Conservation (phyloP, 2,329 filamentous ascomycete species). For the Scopulariopsis brevicaulis region DNA sequence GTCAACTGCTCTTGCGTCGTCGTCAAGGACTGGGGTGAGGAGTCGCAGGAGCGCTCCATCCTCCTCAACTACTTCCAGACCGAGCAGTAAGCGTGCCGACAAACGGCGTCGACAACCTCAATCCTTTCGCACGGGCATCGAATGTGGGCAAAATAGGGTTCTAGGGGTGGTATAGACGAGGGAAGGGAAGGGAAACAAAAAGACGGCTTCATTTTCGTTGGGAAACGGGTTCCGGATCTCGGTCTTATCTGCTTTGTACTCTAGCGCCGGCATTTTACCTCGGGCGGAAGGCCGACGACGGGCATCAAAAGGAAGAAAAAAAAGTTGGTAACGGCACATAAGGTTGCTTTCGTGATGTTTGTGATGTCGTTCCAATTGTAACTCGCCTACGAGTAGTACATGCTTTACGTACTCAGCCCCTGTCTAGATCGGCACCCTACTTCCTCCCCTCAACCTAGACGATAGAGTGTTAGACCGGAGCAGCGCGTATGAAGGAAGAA, state of each 20-base stretch:
- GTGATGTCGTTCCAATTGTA: not conserved
- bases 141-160: not conserved
- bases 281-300: constrained; percentile 17
- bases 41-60: constrained; percentile 96
- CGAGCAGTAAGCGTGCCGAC: constrained; percentile 44
- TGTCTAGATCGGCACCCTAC: constrained; percentile 8
- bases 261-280: constrained; percentile 33
- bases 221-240: constrained; percentile 18
- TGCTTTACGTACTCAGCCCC: not conserved
- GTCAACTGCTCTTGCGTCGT: constrained; percentile 99
- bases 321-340: constrained; percentile 8
- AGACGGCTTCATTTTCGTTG: constrained; percentile 4
- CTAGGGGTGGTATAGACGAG: constrained; percentile 23
- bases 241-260: constrained; percentile 21
- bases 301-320: constrained; percentile 21
- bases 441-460: constrained; percentile 28
- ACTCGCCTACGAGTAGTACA: constrained; percentile 1
- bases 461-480: not conserved
- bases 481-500: not conserved
- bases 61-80: constrained; percentile 99
- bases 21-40: constrained; percentile 99
- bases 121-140: constrained; percentile 10
- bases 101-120: not conserved
- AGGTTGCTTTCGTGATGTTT: not conserved
- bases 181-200: not conserved